Base-by-base conservation (phyloP, 179 eudicot genomes). In the Spergularia azorica region DNA sequence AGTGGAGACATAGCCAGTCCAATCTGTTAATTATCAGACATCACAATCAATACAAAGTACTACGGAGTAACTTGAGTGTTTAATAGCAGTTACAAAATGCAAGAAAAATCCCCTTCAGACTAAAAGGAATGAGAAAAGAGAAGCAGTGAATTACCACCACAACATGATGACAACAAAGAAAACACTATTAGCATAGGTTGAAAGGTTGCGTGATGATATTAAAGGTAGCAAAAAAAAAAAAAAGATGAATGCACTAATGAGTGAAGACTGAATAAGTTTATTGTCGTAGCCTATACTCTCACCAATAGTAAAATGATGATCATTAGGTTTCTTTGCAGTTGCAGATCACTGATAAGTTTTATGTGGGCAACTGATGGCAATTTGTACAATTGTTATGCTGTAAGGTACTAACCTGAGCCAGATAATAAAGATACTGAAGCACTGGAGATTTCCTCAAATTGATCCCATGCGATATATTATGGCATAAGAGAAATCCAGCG, bases 1-100 rank as follows among this genome's bases (percentile, higher is more conserved):
- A 91, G 83, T 36, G 96, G 96, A 64, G 96, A 91, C 96, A 91
- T 88, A 56, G 89, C 87, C 74, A 91, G 78, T 73, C 96, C 96
- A 76, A 91, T 83, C 96, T 91, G 86, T 69, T 72, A 76, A 57
- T 64, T 60, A 50, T 32, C 26, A 62, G 63, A 9, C 64, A 16
- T 38, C 17, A 4, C 62, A 70, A 11, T 43, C 12, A 20, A 48
- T 13, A 16, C 63, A 39, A 9, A 55, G 12, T 17, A 36, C 32
- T 26, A 63, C 54, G 54, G 62, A 50, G 13, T 36, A 16, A 20
- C 46, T 26, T 13, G 46, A 61, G 9, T 20, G 50, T 43, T 43
- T 43, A 43, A 6, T 43, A 43, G 48, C 48, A 43, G 8, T 43
- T 43, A 43, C 48, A 43, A 43, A 43, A 43, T 43, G 48, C 48